Evolutionary conservation across 495 filamentous ascomycete genomes (phyloP).

Genomic region (Aspergillus hancockii): DNA sequence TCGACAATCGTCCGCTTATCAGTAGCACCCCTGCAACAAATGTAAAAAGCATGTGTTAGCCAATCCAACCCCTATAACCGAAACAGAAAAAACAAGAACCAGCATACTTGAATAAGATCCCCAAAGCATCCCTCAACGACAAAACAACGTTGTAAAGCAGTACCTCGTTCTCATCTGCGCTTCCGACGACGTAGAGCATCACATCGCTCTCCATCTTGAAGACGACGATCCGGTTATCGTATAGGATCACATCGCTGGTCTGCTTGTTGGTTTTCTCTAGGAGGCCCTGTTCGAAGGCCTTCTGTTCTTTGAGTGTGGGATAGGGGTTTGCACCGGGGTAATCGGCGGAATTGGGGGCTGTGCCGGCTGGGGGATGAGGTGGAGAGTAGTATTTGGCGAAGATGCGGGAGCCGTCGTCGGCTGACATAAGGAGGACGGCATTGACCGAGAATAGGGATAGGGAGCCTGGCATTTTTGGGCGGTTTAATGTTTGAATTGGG

Average conservation of each 20-base stretch:
- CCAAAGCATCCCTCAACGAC: conserved; percentile 83
- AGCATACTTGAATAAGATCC: conserved; percentile 86
- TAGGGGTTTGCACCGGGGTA: conserved; percentile 76
- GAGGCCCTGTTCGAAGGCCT: conserved; percentile 92
- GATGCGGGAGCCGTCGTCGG: conserved; percentile 85
- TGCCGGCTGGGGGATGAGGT: conserved; percentile 69
- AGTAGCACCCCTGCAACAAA: conserved; percentile 70
- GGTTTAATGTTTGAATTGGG: not conserved
- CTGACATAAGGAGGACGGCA: conserved; percentile 86
- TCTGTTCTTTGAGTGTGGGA: conserved; percentile 87
- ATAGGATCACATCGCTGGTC: conserved; percentile 91
- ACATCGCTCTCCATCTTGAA: conserved; percentile 98
- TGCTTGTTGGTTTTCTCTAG: conserved; percentile 96
- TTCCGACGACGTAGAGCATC: conserved; percentile 93
- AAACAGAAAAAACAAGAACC: not conserved
- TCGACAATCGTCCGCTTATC: conserved; percentile 98
- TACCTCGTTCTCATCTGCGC: conserved; percentile 94
- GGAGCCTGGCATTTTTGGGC: conserved; percentile 43
- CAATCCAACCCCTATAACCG: not conserved
- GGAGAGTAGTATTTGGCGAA: conserved; percentile 94
- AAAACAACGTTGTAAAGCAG: conserved; percentile 91
- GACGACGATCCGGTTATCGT: conserved; percentile 90
- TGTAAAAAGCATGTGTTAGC: conserved; percentile 19
- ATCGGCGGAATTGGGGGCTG: conserved; percentile 50
- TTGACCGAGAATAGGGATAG: conserved; percentile 90